phyloP scores from a whole-genome alignment of 73 alveolate species.

The Urostyla sp. region DNA sequence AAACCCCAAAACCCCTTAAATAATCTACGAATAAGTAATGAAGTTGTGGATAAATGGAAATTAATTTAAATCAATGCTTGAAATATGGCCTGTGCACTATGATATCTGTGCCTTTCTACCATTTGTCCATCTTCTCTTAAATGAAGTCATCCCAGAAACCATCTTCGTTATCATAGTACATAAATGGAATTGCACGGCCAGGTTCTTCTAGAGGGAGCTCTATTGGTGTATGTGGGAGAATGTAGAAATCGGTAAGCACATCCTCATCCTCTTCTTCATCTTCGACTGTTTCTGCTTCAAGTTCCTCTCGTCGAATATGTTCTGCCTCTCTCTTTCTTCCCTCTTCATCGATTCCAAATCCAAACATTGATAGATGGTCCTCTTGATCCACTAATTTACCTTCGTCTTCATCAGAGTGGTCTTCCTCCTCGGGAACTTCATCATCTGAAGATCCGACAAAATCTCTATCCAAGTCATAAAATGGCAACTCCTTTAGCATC shows the following conservation, averaged over 20 bases:
- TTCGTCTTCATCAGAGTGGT: constrained; percentile 19
- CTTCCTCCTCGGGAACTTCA: constrained; percentile 1
- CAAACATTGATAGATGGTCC: background rate
- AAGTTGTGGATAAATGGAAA: background rate
- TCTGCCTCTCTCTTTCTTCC: constrained; percentile 4
- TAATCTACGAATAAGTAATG: background rate
- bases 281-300: background rate
- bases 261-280: background rate
- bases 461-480: constrained; percentile 27
- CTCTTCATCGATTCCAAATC: constrained; percentile 28
- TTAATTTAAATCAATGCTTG: constrained; percentile 47
- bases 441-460: constrained; percentile 30
- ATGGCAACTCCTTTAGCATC: background rate
- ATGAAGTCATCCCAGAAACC: constrained; percentile 63
- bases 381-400: background rate
- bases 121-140: constrained; percentile 24
- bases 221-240: constrained; percentile 5
- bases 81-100: constrained; percentile 37
- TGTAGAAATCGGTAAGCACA: constrained; percentile 21
- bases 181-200: constrained; percentile 10
- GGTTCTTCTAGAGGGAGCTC: background rate
- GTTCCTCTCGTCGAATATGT: background rate
- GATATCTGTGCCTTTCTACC: constrained; percentile 12
- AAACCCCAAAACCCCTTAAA: constrained; percentile 5
- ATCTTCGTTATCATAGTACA: constrained; percentile 65